phyloP scores from a whole-genome alignment of 257 asterid genomes.

The Orobanche coerulescens region DNA sequence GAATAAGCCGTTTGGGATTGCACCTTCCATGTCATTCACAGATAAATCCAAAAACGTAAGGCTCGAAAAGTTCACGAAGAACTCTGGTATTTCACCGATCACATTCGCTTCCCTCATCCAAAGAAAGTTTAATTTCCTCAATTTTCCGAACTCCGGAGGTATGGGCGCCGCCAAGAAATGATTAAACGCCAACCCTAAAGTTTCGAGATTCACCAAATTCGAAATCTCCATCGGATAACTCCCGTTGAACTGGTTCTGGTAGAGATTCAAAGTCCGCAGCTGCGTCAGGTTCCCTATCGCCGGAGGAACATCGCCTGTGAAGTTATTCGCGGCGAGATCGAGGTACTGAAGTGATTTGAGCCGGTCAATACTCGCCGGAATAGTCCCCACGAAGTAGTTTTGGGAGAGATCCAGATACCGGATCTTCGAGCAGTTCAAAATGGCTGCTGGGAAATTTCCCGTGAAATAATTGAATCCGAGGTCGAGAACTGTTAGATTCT shows the following conservation, averaged over 20 bases:
- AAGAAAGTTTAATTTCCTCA: background rate
- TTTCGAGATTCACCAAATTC: conserved; percentile 43
- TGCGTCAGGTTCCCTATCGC: conserved; percentile 41
- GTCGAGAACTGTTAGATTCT: conserved; percentile 38
- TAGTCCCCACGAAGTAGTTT: conserved; percentile 39
- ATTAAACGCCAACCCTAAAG: conserved; percentile 13
- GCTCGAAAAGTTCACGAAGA: conserved; percentile 2
- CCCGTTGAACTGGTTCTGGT: conserved; percentile 30
- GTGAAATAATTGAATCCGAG: conserved; percentile 34
- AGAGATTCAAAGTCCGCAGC: conserved; percentile 34
- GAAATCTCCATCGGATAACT: conserved; percentile 61
- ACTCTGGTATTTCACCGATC: background rate
- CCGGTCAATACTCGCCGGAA: conserved; percentile 38
- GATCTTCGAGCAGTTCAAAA: conserved; percentile 46
- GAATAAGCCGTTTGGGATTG: conserved; percentile 14
- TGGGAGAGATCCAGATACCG: conserved; percentile 46
- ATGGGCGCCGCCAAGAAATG: background rate
- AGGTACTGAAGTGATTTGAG: conserved; percentile 39
- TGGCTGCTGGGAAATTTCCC: conserved; percentile 36
- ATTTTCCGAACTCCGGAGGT: background rate
- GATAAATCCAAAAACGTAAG: conserved; percentile 22
- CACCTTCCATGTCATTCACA: conserved; percentile 16
- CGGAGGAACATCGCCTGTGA: conserved; percentile 56
- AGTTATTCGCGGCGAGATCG: conserved; percentile 39
- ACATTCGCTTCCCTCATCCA: background rate